Evolutionary conservation across 139 green algal genomes (phyloP), one percentile per base, ranked within the genome.

Genomic region (Dunaliella primolecta): DNA sequence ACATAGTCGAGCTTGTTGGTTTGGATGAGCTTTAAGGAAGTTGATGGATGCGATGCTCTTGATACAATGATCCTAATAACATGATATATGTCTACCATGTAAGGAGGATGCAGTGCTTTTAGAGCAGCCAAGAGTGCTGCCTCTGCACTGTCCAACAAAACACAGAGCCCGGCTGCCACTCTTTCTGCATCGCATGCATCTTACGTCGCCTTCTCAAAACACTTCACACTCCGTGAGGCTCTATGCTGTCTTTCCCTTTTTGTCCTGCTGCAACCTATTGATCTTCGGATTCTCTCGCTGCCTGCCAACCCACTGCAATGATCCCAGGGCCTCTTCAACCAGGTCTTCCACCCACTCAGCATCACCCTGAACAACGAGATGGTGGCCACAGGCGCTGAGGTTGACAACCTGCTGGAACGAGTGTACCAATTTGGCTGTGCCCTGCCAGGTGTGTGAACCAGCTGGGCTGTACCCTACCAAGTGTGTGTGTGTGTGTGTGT

Each of bases 331-430:
- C 2, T 33, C 1, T 80, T 80, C 75, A 38, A 80, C 75, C 21
- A 32, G 7, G 75, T 33, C 7, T 80, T 80, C 75, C 75, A 33
- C 7, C 75, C 75, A 20, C 30, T 80, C 1, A 38, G 75, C 75
- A 80, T 38, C 75, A 36, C 75, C 36, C 75, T 80, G n/a, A 80
- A 80, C n/a, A 23, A 80, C 7, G 75, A 80, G 75, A 80, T 80
- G n/a, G 75, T 33, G 29, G 33, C n/a, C 11, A 80, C 75, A 27
- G 75, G 75, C 7, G n/a, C n/a, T 23, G n/a, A 32, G 33, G 75
- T 80, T 29, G 27, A 32, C 75, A 36, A 80, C 3, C 75, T 80
- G 2, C 32, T 80, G n/a, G n/a, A 32, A 11, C 75, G 75, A 23
- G 75, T 80, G n/a, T 80, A 80, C 75, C n/a, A 33, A 11, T 33